Evolutionary conservation across 768 basidiomycete genomes (phyloP).

Genomic region (Kwoniella sp.): DNA sequence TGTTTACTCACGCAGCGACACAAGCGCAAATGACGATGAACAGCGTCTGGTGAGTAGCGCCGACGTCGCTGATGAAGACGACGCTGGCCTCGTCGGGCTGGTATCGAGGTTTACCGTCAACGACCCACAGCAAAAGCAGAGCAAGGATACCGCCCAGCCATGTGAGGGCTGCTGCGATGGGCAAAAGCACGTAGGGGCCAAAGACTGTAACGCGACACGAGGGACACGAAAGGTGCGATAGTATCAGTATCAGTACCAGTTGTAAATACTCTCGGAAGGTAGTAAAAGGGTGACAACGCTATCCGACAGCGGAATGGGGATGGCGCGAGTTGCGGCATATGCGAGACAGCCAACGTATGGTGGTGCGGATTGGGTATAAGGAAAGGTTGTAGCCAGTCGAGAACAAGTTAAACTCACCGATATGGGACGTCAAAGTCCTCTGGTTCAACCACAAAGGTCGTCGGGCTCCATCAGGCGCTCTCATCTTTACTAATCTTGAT

Average conservation of each 20-base stretch:
- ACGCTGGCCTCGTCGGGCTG: conserved; percentile 46
- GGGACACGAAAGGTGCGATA: neutral
- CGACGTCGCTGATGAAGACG: conserved; percentile 57
- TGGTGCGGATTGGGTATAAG: too few species aligned
- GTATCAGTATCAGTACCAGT: neutral
- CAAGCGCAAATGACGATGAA: conserved; percentile 47
- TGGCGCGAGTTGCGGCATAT: too few species aligned
- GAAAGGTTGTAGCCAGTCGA: too few species aligned
- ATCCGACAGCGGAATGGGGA: too few species aligned
- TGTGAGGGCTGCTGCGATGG: conserved; percentile 41
- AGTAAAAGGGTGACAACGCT: too few species aligned
- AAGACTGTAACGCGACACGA: conserved; percentile 34
- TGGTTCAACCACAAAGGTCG: conserved; percentile 45
- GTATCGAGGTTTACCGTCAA: conserved; percentile 51
- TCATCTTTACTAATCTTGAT: too few species aligned
- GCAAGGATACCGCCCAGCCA: conserved; percentile 55
- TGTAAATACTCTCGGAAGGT: too few species aligned
- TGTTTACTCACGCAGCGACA: conserved; percentile 27
- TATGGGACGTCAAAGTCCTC: conserved; percentile 43
- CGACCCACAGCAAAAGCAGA: conserved; percentile 50
- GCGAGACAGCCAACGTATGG: too few species aligned
- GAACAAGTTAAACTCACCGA: too few species aligned
- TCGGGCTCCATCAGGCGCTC: conserved; percentile 25
- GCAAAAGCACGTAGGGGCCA: conserved; percentile 52
- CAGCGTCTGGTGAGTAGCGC: conserved; percentile 42